Evolutionary conservation across 73 alveolate species (phyloP).

Genomic region (Durusdinium trenchii): DNA sequence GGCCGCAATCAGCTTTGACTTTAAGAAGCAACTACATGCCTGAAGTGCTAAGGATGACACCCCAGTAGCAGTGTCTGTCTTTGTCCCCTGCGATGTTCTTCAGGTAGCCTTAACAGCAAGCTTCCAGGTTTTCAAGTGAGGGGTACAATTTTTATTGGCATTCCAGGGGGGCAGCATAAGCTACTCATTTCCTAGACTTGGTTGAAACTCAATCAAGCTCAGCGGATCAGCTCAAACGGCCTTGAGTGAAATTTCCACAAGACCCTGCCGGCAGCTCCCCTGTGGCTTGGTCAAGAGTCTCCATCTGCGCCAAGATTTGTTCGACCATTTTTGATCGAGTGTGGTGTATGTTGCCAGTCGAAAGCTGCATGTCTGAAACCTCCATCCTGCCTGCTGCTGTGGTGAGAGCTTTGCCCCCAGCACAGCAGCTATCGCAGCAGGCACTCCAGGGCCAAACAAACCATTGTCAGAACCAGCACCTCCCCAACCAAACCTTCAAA

Average conservation of each 20-base stretch:
- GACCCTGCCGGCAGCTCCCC: slow-evolving; percentile 11
- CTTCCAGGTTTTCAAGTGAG: too few species aligned
- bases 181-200: too few species aligned
- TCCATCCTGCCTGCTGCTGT: slow-evolving; percentile 15
- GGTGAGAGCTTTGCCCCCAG: slow-evolving; percentile 35
- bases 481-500: not conserved
- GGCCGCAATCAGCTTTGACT: not conserved
- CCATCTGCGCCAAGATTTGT: slow-evolving; percentile 8
- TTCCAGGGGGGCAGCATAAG: too few species aligned
- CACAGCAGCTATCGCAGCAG: slow-evolving; percentile 52
- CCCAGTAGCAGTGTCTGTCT: slow-evolving; percentile 62
- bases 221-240: too few species aligned
- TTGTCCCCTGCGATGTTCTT: slow-evolving; percentile 58
- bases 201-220: too few species aligned
- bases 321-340: not conserved
- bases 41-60: not conserved
- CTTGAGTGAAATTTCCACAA: slow-evolving; percentile 32
- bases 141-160: too few species aligned
- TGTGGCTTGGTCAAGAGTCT: slow-evolving; percentile 27
- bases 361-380: not conserved
- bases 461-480: slow-evolving; percentile 2
- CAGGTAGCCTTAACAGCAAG: slow-evolving; percentile 29
- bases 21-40: not conserved
- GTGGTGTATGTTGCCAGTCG: not conserved
- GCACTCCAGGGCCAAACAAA: not conserved